Base-by-base conservation (phyloP, 371 early-diverging fungal genomes). In the Mucor irregularis region DNA sequence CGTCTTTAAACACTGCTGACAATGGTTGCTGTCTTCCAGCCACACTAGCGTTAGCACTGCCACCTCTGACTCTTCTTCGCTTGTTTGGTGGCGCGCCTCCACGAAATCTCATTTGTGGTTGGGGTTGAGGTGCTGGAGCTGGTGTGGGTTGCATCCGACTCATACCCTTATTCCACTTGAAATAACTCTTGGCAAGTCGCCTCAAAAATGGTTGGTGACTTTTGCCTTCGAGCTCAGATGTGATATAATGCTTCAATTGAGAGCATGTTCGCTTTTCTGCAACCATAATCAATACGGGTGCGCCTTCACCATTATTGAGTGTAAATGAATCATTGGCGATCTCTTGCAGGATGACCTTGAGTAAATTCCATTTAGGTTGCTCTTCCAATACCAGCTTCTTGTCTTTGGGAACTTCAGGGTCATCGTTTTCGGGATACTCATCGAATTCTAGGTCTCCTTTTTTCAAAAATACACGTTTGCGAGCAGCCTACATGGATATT, bases 361-460 rank as follows among this genome's bases (percentile, higher is more conserved):
- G 52, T 2, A 88, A 74, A n/a, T 66, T 62, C 92, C 96, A 97
- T 68, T 98, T 98, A 2, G 98, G 98, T 22, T 87, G 87, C 42
- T 91, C 94, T 62, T 97, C 98, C 24, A 96, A 62, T 10, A 87
- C 83, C 0, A 92, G 84, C 43, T 80, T 73, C 35, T 90, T 78
- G 17, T 77, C 70, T 0, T 81, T 78, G 0, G 93, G 90, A 17
- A 90, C 58, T 4, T n/a, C 11, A 3, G 40, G 11, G 3, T 17
- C 24, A 26, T 31, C 22, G 5, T 11, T 6, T 38, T 57, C 25
- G 4, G 25, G 25, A 30, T 43, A 34, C 1, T 53, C 42, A n/a
- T 55, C 53, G 35, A 73, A 76, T 53, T 69, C 82, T 6, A 68
- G 58, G 58, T 81, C 80, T 2, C 33, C 53, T 8, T 69, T 59